Percentiles rank a stretch among this genome's conserved stretches.
Conservation (phyloP, 73 alveolate genomes). For the Uronychia binucleata region DNA sequence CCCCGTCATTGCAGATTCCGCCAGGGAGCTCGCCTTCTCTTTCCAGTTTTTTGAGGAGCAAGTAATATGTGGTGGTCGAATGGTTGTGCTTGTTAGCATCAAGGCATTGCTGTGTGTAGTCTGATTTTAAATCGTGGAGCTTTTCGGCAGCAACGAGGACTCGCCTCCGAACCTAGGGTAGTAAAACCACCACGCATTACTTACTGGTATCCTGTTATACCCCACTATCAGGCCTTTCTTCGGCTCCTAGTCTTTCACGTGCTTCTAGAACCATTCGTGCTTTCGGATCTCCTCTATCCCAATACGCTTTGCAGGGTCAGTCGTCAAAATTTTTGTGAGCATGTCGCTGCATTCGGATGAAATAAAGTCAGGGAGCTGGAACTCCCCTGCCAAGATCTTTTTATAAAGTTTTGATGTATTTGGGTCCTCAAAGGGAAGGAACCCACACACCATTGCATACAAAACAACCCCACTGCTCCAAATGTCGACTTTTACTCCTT, state of each 20-base stretch:
- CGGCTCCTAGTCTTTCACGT: not conserved
- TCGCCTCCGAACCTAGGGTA: too few species aligned
- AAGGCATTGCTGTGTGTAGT: slow-evolving; percentile 76
- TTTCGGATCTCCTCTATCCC: slow-evolving; percentile 41
- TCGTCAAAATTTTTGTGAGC: slow-evolving; percentile 45
- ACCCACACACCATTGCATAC: slow-evolving; percentile 77
- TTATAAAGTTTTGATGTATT: slow-evolving; percentile 70
- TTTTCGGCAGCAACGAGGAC: too few species aligned
- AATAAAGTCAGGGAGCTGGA: slow-evolving; percentile 58
- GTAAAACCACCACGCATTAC: too few species aligned
- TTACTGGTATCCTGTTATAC: slow-evolving; percentile 73
- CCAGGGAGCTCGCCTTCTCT: too few species aligned
- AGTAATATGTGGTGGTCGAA: slow-evolving; percentile 89
- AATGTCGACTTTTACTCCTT: slow-evolving; percentile 75
- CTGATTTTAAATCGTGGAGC: too few species aligned
- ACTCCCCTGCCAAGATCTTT: slow-evolving; percentile 75
- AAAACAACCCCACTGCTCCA: slow-evolving; percentile 89
- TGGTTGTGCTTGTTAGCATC: slow-evolving; percentile 92
- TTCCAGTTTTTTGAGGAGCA: slow-evolving; percentile 73
- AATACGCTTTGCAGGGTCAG: slow-evolving; percentile 56
- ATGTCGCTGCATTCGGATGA: slow-evolving; percentile 45
- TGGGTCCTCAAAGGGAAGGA: slow-evolving; percentile 83
- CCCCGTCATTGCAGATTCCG: too few species aligned
- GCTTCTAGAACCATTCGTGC: slow-evolving; percentile 60
- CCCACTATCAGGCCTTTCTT: slow-evolving; percentile 78